Percentiles rank a stretch among this genome's conserved stretches.
These are phyloP conservation scores for Suhomyces vadensis DNA, from an alignment of 805 yeast genomes.

Conservation along the genomic window DNA sequence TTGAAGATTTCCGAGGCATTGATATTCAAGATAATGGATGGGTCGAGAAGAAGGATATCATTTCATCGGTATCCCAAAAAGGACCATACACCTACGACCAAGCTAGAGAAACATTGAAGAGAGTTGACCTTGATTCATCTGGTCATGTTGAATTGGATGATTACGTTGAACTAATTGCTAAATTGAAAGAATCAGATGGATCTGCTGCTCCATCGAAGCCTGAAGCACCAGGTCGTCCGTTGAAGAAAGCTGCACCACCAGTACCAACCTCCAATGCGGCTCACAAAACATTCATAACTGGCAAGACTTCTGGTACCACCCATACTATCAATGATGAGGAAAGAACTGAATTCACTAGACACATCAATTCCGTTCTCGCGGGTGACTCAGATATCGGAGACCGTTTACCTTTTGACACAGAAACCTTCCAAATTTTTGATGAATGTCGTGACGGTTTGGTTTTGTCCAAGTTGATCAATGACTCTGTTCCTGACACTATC, in stretches of 20 bases:
- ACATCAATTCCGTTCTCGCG: conserved; percentile 85
- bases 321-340: conserved; percentile 98
- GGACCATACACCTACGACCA: conserved; percentile 88
- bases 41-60: conserved; percentile 87
- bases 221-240: conserved; percentile 22
- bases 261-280: conserved; percentile 51
- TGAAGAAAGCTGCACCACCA: conserved; percentile 32
- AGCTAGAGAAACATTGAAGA: conserved; percentile 89
- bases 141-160: conserved; percentile 97
- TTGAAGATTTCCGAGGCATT: conserved; percentile 81
- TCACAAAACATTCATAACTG: conserved; percentile 73
- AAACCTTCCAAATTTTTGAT: conserved; percentile 92
- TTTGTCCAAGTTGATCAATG: conserved; percentile 89
- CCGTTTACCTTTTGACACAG: conserved; percentile 88
- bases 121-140: conserved; percentile 90
- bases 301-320: conserved; percentile 86
- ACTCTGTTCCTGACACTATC: conserved; percentile 96
- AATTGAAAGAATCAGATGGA: conserved; percentile 55
- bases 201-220: conserved; percentile 8
- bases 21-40: conserved; percentile 93
- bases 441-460: conserved; percentile 96
- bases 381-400: conserved; percentile 86
- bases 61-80: conserved; percentile 74
- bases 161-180: conserved; percentile 80
- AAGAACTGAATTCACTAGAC: conserved; percentile 92